Evolutionary conservation across 2,329 filamentous ascomycete species (phyloP), one percentile per base, ranked within the genome.

Genomic region (Sporothrix schenckii): DNA sequence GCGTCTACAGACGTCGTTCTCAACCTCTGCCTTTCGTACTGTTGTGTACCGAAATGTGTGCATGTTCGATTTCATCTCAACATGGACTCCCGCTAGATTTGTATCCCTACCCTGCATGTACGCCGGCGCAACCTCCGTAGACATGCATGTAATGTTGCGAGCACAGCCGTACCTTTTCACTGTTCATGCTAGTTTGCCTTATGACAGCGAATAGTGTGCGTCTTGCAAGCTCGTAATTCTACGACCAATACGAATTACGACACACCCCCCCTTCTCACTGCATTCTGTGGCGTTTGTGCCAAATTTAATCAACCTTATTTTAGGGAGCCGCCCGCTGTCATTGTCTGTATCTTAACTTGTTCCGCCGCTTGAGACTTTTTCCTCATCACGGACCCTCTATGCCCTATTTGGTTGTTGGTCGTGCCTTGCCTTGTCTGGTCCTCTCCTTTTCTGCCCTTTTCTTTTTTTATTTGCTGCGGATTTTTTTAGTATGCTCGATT

Each of bases 41-140:
- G 44, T 16, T 56, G 53, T 56, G 2, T 30, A n/a, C 30, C 5
- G 27, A 16, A 5, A 16, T 30, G 6, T 5, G 4, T 34, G 34
- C 34, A 56, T 34, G 53, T 34, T 56, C 53, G 27, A 14, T 56
- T 34, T 56, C 27, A 34, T 56, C 53, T 27, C 24, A 56, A 56
- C 34, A 9, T 34, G 34, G 34, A 7, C 4, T 34, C 34, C 34
- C 34, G 53, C 34, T 56, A 27, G 53, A 13, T 30, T 19, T 16
- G 14, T 3, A 13, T 24, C 52, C 24, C 34, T 34, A 34, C 7
- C 24, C 34, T 34, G 6, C 7, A 34, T 34, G 4, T 4, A 34
- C 30, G 30, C 34, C 34, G 34, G 34, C 34, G 4, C 34, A 34
- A 9, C 4, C 34, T 9, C 34, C 34, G 34, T 34, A 34, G 34